Evolutionary conservation across 257 asterid genomes (phyloP).

Genomic region (Linaria vulgaris): DNA sequence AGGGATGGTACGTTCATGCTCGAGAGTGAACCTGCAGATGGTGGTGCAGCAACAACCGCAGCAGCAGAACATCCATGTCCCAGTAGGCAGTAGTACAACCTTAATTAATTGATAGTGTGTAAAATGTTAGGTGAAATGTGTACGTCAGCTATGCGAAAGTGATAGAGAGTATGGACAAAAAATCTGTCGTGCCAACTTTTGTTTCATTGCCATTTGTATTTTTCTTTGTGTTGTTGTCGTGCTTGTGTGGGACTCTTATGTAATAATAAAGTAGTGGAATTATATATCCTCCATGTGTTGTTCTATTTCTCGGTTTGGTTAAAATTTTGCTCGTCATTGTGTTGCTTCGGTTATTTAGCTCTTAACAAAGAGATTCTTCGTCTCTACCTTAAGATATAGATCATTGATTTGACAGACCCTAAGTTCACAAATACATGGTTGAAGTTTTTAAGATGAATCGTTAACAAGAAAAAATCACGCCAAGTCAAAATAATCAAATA

Average conservation of each 20-base stretch:
- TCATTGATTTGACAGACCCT: too few species aligned
- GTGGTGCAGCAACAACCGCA: slow-evolving; percentile 51
- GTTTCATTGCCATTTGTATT: slow-evolving; percentile 6
- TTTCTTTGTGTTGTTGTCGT: slow-evolving; percentile 6
- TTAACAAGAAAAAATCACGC: too few species aligned
- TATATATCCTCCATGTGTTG: not conserved
- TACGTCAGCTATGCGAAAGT: slow-evolving; percentile 4
- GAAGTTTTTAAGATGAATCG: too few species aligned
- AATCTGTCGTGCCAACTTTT: slow-evolving; percentile 21
- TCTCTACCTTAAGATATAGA: too few species aligned
- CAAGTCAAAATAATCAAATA: too few species aligned
- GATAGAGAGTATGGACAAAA: slow-evolving; percentile 1
- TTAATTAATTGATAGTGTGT: too few species aligned
- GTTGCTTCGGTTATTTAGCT: too few species aligned
- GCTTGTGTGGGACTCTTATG: slow-evolving; percentile 14
- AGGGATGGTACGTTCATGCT: slow-evolving; percentile 71
- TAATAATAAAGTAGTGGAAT: slow-evolving; percentile 19
- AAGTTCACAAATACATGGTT: too few species aligned
- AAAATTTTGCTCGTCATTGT: not conserved
- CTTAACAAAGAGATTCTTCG: too few species aligned
- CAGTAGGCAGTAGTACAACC: slow-evolving; percentile 49
- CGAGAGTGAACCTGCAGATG: slow-evolving; percentile 58
- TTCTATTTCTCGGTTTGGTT: not conserved
- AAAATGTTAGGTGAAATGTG: not conserved
- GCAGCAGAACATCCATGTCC: slow-evolving; percentile 47